A percentile compares a stretch with the other conserved stretches of the same genome.
Conservation (phyloP, 2,329 filamentous ascomycete genomes). For the Fusarium setosum region DNA sequence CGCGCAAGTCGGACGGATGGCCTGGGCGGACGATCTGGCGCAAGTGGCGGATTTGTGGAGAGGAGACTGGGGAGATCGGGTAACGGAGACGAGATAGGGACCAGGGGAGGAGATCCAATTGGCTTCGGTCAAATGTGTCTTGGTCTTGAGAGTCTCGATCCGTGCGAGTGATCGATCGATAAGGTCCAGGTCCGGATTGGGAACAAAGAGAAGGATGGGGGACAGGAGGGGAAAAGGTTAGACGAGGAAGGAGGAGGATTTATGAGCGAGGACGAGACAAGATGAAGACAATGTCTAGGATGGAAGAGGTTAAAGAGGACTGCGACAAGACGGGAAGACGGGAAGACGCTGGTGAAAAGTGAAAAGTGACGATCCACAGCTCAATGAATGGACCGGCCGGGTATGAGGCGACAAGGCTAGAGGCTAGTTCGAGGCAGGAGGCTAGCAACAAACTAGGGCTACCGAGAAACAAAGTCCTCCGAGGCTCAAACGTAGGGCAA, state of each 20-base stretch:
- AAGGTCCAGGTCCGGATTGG: neutral
- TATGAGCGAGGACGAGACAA: slow-evolving; percentile 12
- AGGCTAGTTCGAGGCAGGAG: slow-evolving; percentile 22
- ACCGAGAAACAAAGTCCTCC: slow-evolving; percentile 13
- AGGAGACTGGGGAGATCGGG: slow-evolving; percentile 24
- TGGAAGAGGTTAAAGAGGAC: slow-evolving; percentile 20
- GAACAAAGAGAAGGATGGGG: neutral
- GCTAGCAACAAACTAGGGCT: slow-evolving; percentile 26
- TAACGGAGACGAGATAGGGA: slow-evolving; percentile 32
- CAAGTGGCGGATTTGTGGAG: slow-evolving; percentile 37
- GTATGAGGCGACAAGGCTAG: slow-evolving; percentile 31
- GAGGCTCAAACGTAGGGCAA: slow-evolving; percentile 20
- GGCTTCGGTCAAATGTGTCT: slow-evolving; percentile 24
- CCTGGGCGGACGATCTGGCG: slow-evolving; percentile 23
- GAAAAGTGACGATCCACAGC: slow-evolving; percentile 44
- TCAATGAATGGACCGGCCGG: slow-evolving; percentile 26
- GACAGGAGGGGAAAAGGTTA: neutral
- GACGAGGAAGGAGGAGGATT: slow-evolving; percentile 1
- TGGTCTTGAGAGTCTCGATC: slow-evolving; percentile 14
- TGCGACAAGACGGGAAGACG: slow-evolving; percentile 17
- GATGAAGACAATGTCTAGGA: slow-evolving; percentile 5
- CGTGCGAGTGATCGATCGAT: slow-evolving; percentile 1
- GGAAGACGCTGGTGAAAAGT: slow-evolving; percentile 36
- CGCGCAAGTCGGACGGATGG: slow-evolving; percentile 11
- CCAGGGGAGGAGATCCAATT: slow-evolving; percentile 34